Percentiles rank a stretch among this genome's conserved stretches.
phyloP scores from a whole-genome alignment of 2,329 filamentous ascomycete species.

The Zasmidium citrigriseum region DNA sequence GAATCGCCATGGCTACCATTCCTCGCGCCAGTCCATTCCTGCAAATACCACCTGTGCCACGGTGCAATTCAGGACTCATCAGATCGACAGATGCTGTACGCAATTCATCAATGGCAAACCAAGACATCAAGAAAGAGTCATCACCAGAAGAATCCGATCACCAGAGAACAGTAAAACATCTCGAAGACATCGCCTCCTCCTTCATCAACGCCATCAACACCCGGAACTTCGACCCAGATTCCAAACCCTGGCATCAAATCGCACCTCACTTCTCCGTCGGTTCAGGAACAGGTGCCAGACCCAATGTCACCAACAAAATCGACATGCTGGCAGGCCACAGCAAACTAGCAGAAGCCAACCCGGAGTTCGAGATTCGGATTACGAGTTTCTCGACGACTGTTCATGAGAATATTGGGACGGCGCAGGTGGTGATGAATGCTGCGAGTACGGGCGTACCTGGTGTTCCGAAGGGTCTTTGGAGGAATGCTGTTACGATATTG shows the following conservation, averaged over 20 bases:
- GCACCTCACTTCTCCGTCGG: constrained; percentile 4
- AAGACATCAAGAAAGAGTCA: not conserved
- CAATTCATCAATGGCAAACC: not conserved
- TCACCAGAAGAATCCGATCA: not conserved
- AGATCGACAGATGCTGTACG: not conserved
- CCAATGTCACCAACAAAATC: constrained; percentile 3
- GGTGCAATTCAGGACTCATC: not conserved
- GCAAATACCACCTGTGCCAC: not conserved
- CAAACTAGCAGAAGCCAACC: constrained; percentile 5
- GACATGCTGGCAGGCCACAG: constrained; percentile 5
- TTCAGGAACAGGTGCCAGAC: constrained; percentile 5
- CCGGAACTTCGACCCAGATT: constrained; percentile 2
- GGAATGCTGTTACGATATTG: constrained; percentile 8
- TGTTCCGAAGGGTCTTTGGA: constrained; percentile 6
- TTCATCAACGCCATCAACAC: constrained; percentile 10
- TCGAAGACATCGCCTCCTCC: constrained; percentile 1
- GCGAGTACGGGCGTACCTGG: constrained; percentile 4
- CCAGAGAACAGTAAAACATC: not conserved
- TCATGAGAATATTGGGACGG: constrained; percentile 6
- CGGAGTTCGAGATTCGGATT: constrained; percentile 1
- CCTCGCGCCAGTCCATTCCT: not conserved
- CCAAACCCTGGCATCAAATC: constrained; percentile 1
- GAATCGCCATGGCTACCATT: not conserved
- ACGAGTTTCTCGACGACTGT: constrained; percentile 2
- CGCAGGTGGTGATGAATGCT: constrained; percentile 9